Conservation (phyloP, 1,139 yeast genomes). For the Pichia sp. region DNA sequence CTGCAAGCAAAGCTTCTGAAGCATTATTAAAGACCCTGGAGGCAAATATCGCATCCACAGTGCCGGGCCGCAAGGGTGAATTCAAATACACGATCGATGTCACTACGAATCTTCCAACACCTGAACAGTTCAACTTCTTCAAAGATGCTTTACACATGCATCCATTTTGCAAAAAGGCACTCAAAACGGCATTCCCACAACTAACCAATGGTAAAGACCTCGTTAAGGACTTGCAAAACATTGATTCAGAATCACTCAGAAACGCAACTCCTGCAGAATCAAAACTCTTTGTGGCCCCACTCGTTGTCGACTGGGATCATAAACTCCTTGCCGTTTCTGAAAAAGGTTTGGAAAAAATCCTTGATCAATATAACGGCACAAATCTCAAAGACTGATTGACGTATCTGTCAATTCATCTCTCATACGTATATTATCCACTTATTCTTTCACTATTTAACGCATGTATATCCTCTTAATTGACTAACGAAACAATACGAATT, state of each 20-base stretch:
- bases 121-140: constrained; percentile 30
- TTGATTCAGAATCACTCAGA: constrained; percentile 20
- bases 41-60: constrained; percentile 9
- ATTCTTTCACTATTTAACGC: no score
- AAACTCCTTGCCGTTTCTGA: constrained; percentile 51
- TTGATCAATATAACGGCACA: constrained; percentile 26
- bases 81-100: constrained; percentile 28
- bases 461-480: no score
- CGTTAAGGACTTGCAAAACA: constrained; percentile 21
- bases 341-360: constrained; percentile 31
- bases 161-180: constrained; percentile 29
- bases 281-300: constrained; percentile 39
- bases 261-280: constrained; percentile 18
- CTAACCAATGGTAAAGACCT: constrained; percentile 19
- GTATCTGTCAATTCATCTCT: background rate
- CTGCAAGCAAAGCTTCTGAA: constrained; percentile 2
- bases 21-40: constrained; percentile 7
- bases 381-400: background rate
- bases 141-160: constrained; percentile 25
- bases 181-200: constrained; percentile 29
- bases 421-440: background rate
- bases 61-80: constrained; percentile 7
- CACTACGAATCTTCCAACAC: constrained; percentile 26
- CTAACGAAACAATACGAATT: no score
- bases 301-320: constrained; percentile 58